Evolutionary conservation across 495 filamentous ascomycete species (phyloP).

Genomic region (Penicillium samsonianum): DNA sequence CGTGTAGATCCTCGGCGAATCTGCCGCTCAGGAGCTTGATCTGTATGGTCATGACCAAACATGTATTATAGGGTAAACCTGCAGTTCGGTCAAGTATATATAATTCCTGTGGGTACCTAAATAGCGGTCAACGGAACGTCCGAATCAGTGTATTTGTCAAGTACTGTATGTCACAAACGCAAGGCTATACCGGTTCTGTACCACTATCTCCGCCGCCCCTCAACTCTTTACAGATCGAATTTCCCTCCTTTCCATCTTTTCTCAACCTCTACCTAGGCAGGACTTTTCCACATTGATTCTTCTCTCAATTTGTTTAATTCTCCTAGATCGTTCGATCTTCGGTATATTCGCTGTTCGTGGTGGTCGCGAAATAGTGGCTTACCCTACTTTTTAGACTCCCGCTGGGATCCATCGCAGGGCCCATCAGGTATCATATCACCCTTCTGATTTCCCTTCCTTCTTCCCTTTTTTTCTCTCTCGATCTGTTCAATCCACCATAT

Average conservation of each 20-base stretch:
- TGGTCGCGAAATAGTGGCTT: constrained; percentile 15
- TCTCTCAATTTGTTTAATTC: constrained; percentile 1
- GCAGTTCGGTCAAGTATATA: constrained; percentile 1
- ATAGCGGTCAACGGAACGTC: background rate
- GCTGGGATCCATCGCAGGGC: constrained; percentile 34
- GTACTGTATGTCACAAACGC: constrained; percentile 12
- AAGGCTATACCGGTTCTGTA: constrained; percentile 1
- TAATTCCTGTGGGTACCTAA: background rate
- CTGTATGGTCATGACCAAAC: constrained; percentile 6
- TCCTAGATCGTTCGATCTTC: constrained; percentile 23
- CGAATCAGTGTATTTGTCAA: background rate
- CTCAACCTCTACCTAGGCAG: constrained; percentile 4
- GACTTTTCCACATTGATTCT: constrained; percentile 6
- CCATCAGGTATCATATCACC: constrained; percentile 25
- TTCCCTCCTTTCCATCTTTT: constrained; percentile 14
- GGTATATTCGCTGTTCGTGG: constrained; percentile 14
- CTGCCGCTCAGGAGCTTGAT: constrained; percentile 9
- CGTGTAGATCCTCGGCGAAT: constrained; percentile 9
- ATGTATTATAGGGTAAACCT: background rate
- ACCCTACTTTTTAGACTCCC: constrained; percentile 30
- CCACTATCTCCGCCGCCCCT: constrained; percentile 17
- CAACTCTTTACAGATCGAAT: constrained; percentile 29
- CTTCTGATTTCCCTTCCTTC: constrained; percentile 4
- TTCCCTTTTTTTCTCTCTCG: constrained; percentile 3
- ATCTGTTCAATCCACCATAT: constrained; percentile 12